phyloP scores from a whole-genome alignment of 768 basidiomycete species.

The Punctularia strigosozonata region DNA sequence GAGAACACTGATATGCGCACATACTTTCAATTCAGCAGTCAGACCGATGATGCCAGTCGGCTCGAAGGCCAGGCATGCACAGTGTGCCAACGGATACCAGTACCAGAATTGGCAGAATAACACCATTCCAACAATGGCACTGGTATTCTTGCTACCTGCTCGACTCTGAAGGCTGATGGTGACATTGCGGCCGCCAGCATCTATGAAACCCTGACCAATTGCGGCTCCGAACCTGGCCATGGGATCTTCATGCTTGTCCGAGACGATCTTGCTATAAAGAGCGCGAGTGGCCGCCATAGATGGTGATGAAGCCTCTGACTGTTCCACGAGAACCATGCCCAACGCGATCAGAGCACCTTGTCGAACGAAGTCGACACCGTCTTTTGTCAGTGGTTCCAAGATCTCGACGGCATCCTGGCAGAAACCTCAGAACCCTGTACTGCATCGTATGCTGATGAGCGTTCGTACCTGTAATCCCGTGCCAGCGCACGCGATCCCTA shows the following conservation, averaged over 20 bases:
- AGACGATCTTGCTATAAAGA: constrained; percentile 81
- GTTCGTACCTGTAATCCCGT: constrained; percentile 77
- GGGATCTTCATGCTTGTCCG: constrained; percentile 97
- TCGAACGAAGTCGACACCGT: constrained; percentile 95
- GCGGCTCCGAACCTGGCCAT: constrained; percentile 98
- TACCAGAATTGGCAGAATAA: constrained; percentile 99
- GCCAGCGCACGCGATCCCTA: constrained; percentile 96
- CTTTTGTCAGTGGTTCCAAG: constrained; percentile 95
- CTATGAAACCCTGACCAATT: constrained; percentile 92
- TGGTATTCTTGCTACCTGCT: constrained; percentile 87
- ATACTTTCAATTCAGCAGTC: constrained; percentile 73
- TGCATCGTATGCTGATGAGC: too few relatives aligned
- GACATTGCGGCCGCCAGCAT: constrained; percentile 93
- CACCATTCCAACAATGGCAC: constrained; percentile 94
- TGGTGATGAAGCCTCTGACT: constrained; percentile 82
- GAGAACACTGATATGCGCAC: constrained; percentile 6
- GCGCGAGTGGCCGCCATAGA: constrained; percentile 71
- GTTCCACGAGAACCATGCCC: constrained; percentile 94
- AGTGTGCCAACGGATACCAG: constrained; percentile 97
- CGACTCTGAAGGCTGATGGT: constrained; percentile 91
- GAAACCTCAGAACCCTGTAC: constrained; percentile 2
- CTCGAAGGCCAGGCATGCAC: constrained; percentile 83
- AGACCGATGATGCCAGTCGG: constrained; percentile 93
- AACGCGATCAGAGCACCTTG: constrained; percentile 95
- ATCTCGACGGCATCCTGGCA: constrained; percentile 88